phyloP scores from a whole-genome alignment of 805 yeast species.

The Osmozyma mogii region DNA sequence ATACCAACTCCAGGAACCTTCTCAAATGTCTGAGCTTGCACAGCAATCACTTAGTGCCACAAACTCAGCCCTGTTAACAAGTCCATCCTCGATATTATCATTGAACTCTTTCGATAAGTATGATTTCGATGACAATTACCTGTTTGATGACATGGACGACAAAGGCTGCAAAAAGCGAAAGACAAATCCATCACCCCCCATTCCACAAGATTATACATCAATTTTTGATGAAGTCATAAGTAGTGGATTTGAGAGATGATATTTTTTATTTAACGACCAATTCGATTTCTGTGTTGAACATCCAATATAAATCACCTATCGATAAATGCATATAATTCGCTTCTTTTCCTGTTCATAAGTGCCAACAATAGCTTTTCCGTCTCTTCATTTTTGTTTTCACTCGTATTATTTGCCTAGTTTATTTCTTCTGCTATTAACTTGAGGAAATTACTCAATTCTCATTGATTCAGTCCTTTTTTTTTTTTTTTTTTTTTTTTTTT shows the following conservation, averaged over 20 bases:
- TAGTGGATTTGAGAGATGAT: conserved; percentile 7
- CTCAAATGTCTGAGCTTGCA: background rate
- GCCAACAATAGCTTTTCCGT: no score
- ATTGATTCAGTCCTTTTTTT: conserved; percentile 1
- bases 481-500: conserved; percentile 2
- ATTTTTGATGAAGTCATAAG: conserved; percentile 15
- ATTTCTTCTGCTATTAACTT: background rate
- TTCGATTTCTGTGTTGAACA: no score
- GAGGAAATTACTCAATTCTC: conserved; percentile 1
- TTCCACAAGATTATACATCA: conserved; percentile 10
- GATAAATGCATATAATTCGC: no score
- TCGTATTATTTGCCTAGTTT: background rate
- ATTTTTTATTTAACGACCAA: conserved; percentile 4
- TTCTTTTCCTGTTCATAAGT: no score
- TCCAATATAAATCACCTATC: no score
- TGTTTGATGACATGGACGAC: conserved; percentile 7
- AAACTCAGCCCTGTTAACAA: conserved; percentile 18
- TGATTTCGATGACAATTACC: conserved; percentile 11
- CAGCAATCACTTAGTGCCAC: conserved; percentile 1
- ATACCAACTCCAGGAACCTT: no score
- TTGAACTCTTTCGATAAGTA: conserved; percentile 21
- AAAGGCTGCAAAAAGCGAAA: conserved; percentile 12
- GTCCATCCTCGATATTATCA: conserved; percentile 30
- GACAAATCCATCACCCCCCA: conserved; percentile 7
- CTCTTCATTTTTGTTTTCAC: background rate